These are phyloP conservation scores for Vigna angularis DNA, from an alignment of 306 rosid genomes.

Conservation along the genomic window DNA sequence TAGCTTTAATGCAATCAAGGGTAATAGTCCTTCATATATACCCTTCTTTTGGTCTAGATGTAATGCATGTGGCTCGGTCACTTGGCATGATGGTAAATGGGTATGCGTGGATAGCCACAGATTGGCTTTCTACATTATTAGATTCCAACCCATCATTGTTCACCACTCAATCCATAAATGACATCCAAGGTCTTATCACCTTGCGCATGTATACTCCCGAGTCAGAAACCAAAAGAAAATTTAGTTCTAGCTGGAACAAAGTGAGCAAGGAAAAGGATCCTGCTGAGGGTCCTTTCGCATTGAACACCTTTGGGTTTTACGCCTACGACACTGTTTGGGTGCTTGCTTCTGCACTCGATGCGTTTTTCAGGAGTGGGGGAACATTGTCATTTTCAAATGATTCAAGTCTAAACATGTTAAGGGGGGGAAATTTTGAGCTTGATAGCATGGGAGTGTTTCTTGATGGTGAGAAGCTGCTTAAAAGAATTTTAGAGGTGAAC, in stretches of 20 bases:
- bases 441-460: slow-evolving; percentile 61
- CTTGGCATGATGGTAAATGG: slow-evolving; percentile 76
- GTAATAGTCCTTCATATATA: slow-evolving; percentile 66
- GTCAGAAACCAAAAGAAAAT: slow-evolving; percentile 56
- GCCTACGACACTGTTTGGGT: slow-evolving; percentile 87
- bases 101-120: slow-evolving; percentile 79
- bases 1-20: slow-evolving; percentile 66
- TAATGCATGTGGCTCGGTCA: slow-evolving; percentile 54
- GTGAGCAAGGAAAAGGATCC: slow-evolving; percentile 44
- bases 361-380: slow-evolving; percentile 61
- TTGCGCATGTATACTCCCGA: slow-evolving; percentile 69
- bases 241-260: slow-evolving; percentile 65
- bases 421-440: slow-evolving; percentile 50
- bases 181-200: slow-evolving; percentile 71
- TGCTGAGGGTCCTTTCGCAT: slow-evolving; percentile 45
- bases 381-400: slow-evolving; percentile 63
- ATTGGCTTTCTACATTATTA: slow-evolving; percentile 64
- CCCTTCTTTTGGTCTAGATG: slow-evolving; percentile 51
- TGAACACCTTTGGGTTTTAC: slow-evolving; percentile 59
- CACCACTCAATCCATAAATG: slow-evolving; percentile 48
- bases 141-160: slow-evolving; percentile 55
- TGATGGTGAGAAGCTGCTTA: slow-evolving; percentile 57
- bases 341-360: slow-evolving; percentile 69
- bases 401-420: slow-evolving; percentile 46
- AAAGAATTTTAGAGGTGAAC: slow-evolving; percentile 54